Percentiles rank a stretch among this genome's conserved stretches.
Evolutionary conservation across 2,329 filamentous ascomycete genomes (phyloP).

Genomic region (Juglanconis sp.): DNA sequence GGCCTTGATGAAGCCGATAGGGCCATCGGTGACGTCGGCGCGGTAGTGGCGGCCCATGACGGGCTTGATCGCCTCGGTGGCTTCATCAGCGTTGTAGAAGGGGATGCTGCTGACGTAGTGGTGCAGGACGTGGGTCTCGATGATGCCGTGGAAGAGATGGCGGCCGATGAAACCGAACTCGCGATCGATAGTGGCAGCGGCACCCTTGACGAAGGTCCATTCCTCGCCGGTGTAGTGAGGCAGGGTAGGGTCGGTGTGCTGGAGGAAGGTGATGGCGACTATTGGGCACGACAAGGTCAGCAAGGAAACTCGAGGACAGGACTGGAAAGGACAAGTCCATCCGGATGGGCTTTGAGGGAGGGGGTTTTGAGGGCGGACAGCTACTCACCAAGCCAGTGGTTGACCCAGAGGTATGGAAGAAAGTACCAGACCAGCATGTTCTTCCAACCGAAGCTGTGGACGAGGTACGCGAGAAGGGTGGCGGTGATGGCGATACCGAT

Average conservation of each 20-base stretch:
- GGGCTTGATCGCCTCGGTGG: conserved; percentile 86
- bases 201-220: conserved; percentile 93
- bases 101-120: conserved; percentile 96
- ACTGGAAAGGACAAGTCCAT: background rate
- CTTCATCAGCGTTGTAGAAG: conserved; percentile 95
- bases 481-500: conserved; percentile 68
- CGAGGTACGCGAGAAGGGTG: conserved; percentile 63
- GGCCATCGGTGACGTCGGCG: conserved; percentile 71
- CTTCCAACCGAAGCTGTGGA: conserved; percentile 73
- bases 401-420: conserved; percentile 93
- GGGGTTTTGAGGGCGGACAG: background rate
- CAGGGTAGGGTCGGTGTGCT: conserved; percentile 92
- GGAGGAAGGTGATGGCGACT: conserved; percentile 96
- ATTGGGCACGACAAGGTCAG: conserved; percentile 11
- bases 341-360: background rate
- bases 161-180: conserved; percentile 96
- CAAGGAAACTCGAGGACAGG: background rate
- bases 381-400: conserved; percentile 93
- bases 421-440: conserved; percentile 96
- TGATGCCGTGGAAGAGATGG: conserved; percentile 87
- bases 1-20: conserved; percentile 77
- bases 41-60: conserved; percentile 97
- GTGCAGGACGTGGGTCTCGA: conserved; percentile 96
- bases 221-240: conserved; percentile 84
- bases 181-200: conserved; percentile 92